These are phyloP conservation scores for Mentha longifolia DNA, from an alignment of 257 asterid genomes.

Conservation along the genomic window DNA sequence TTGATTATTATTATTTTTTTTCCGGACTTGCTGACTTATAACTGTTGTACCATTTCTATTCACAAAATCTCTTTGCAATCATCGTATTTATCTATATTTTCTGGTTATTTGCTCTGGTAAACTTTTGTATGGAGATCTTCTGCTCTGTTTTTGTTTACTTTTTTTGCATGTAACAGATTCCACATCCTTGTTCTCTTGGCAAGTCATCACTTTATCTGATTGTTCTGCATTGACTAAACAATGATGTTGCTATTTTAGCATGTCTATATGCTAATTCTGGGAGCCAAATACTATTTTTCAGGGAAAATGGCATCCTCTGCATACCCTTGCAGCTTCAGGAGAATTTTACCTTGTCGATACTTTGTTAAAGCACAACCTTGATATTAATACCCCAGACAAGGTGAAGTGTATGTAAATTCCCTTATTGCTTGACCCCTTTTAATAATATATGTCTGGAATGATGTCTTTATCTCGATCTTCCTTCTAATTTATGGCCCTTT, in stretches of 20 bases:
- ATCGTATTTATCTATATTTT: not conserved
- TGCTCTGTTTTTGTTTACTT: not conserved
- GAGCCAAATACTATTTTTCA: conserved; percentile 35
- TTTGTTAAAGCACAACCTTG: conserved; percentile 71
- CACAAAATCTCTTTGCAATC: not conserved
- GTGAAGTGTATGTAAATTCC: conserved; percentile 42
- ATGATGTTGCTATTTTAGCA: conserved; percentile 1
- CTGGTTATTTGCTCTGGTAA: not conserved
- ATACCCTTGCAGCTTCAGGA: conserved; percentile 89
- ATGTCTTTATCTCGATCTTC: conserved; percentile 5
- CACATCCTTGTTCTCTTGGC: conserved; percentile 2
- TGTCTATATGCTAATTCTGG: conserved; percentile 29
- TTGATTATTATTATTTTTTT: too few relatives aligned
- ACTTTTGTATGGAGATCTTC: not conserved
- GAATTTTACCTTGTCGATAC: conserved; percentile 75
- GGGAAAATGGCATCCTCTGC: conserved; percentile 96
- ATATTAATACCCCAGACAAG: conserved; percentile 76
- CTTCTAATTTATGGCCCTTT: conserved; percentile 25
- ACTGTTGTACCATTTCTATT: not conserved
- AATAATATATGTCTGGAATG: not conserved
- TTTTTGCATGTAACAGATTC: not conserved
- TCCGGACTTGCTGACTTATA: not conserved
- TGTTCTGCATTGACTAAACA: not conserved
- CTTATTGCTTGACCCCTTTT: conserved; percentile 12
- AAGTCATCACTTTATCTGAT: not conserved